phyloP scores from a whole-genome alignment of 176 grass and related monocot genomes.

The Aegilops speltoides region DNA sequence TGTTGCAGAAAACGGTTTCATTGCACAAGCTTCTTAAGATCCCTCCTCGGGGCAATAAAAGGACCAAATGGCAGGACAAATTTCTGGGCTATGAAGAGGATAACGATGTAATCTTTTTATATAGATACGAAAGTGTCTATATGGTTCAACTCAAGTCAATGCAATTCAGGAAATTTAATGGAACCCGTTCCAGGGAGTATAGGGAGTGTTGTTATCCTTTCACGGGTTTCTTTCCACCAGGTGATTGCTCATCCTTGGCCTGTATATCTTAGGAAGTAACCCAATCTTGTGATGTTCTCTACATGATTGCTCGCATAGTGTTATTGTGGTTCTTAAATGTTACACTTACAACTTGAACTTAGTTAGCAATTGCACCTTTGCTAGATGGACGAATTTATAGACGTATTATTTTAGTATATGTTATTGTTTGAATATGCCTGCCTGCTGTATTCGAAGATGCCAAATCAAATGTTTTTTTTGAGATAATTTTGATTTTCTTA shows the following conservation, averaged over 20 bases:
- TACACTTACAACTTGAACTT: not conserved
- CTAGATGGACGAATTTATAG: not conserved
- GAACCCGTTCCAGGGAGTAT: not conserved
- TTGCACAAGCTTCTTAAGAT: not conserved
- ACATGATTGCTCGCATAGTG: not conserved
- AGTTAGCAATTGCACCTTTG: not conserved
- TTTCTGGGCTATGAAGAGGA: not conserved
- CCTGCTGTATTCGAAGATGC: no score
- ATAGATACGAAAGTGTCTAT: not conserved
- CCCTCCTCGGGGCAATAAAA: not conserved
- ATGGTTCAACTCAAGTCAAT: not conserved
- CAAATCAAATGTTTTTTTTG: not conserved
- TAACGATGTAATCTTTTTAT: not conserved
- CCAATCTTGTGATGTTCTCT: not conserved
- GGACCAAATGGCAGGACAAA: not conserved
- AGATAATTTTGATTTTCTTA: not conserved
- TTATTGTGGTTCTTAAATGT: not conserved
- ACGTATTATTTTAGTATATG: no score
- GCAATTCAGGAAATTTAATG: not conserved
- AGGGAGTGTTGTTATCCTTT: not conserved
- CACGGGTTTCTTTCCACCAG: not conserved
- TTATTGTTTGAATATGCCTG: no score
- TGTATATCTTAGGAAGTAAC: not conserved
- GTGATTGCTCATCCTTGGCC: not conserved
- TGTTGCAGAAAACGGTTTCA: not conserved